Base-by-base conservation (phyloP, 2,329 filamentous ascomycete species). In the Fusarium pseudoanthophilum region DNA sequence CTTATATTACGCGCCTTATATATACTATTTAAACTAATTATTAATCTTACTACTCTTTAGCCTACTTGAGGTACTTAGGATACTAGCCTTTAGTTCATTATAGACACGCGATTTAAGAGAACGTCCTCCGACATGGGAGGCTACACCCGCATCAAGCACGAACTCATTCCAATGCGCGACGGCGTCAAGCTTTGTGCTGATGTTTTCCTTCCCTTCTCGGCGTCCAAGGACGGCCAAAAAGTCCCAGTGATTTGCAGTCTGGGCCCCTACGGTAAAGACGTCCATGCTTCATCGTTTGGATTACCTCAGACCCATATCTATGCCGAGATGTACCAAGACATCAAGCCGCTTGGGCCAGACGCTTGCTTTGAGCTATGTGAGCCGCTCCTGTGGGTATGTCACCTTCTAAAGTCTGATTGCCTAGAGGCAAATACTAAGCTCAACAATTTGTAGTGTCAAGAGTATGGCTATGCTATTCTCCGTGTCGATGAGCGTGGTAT, bases 361-460 rank as follows among this genome's bases (percentile, higher is more conserved):
- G 7, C 42, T 2, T 45, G 42, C 42, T 45, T 45, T 5, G 42
- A 45, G 42, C n/a, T 24, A 1, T 24, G n/a, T 18, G 42, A 45
- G 0, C 42, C n/a, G 1, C 16, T 45, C 11, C 0, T 45, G 5
- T 45, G n/a, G 42, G n/a, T 45, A 26, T 1, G 42, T 45, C 4
- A 42, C 10, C 0, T 7, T 5, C 5, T 11, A 7, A 0, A 16
- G 0, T 42, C 6, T n/a, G 0, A 16, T 24, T 5, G 1, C 7
- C 11, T 10, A 4, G 9, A 42, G 21, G 0, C 40, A 0, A 42
- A 11, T 24, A 3, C n/a, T 45, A 0, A 45, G 5, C 2, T 26
- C 6, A 4, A 13, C 4, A 26, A 8, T 7, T 0, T 45, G 16
- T 18, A 45, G 42, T 45, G 42, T 4, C 15, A 45, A 20, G 42